Base-by-base conservation (phyloP, 129 eudicot genomes). In the Chrysanthemum makinoi region DNA sequence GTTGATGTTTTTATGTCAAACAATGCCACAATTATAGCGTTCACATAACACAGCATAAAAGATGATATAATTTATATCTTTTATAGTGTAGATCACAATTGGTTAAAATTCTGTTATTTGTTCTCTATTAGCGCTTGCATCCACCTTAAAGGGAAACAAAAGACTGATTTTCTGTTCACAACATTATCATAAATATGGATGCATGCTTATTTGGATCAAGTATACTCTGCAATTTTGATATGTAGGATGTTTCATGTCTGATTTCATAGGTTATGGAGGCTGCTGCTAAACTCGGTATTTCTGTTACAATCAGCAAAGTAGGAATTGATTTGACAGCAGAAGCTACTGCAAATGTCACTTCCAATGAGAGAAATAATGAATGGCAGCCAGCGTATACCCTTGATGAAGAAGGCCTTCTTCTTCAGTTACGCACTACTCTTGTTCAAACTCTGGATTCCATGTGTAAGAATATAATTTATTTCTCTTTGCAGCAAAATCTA, bases 401-500 rank as follows among this genome's bases (percentile, higher is more conserved):
- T 66, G 97, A 94, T 60, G 96, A 94, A 77, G 98, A 90, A 65
- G 93, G 87, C 17, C 85, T 90, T 66, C 89, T 94, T 82, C 82
- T 87, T 75, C 98, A 89, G 63, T 76, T 94, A 30, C 96, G 96
- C 20, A 81, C 84, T 39, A 77, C 87, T 72, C 93, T 94, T 78
- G 83, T 87, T 59, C 98, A 94, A 81, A 82, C 84, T 83, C 77
- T 92, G 56, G 95, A 92, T 81, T 83, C 87, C 77, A 80, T 47
- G 73, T 61, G 89, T 86, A 83, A 75, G 90, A 22, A 47, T 12
- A 15, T 18, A 47, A 24, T 59, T 13, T 16, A n/a, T 57, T 58
- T 44, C 20, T 19, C 57, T 72, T 61, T 19, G 62, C 61, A 6
- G 20, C 30, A 61, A 61, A 30, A 48, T 61, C 14, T 13, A 26